Percentiles rank a stretch among this genome's conserved stretches.
Conservation (phyloP, 495 filamentous ascomycete genomes). For the Cercophora newfieldiana region DNA sequence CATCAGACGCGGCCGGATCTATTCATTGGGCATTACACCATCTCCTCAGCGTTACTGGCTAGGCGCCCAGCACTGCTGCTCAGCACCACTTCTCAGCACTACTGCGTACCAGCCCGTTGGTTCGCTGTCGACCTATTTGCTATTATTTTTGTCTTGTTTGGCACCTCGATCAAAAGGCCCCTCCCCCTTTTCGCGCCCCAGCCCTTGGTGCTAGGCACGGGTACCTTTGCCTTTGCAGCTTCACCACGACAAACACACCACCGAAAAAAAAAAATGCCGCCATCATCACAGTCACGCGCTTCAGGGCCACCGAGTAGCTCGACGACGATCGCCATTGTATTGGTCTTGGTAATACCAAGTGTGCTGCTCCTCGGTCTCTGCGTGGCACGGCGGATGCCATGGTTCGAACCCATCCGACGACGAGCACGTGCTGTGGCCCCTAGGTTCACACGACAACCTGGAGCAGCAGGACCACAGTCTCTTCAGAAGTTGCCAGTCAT, state of each 20-base stretch:
- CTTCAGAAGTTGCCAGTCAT: background rate
- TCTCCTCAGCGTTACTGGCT: too few species aligned
- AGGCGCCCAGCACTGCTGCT: background rate
- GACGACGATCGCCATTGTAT: conserved; percentile 14
- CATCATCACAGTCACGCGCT: conserved; percentile 5
- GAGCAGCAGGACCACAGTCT: background rate
- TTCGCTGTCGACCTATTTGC: background rate
- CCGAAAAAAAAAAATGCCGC: background rate
- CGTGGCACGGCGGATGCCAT: conserved; percentile 12
- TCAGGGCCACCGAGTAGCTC: background rate
- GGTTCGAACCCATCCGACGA: conserved; percentile 2
- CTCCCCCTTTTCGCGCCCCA: background rate
- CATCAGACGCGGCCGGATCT: background rate
- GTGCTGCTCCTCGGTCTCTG: conserved; percentile 17
- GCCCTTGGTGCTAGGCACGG: background rate
- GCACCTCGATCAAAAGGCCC: background rate
- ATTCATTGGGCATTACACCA: too few species aligned
- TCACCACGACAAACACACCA: background rate
- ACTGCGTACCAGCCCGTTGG: background rate
- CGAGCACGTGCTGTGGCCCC: background rate
- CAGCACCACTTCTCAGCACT: background rate
- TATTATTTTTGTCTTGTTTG: background rate
- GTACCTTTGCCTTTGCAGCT: too few species aligned
- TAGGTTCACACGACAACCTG: background rate
- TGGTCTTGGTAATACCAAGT: conserved; percentile 16